Base-by-base conservation (phyloP, 106 monocot genomes). In the Dioscorea alata region DNA sequence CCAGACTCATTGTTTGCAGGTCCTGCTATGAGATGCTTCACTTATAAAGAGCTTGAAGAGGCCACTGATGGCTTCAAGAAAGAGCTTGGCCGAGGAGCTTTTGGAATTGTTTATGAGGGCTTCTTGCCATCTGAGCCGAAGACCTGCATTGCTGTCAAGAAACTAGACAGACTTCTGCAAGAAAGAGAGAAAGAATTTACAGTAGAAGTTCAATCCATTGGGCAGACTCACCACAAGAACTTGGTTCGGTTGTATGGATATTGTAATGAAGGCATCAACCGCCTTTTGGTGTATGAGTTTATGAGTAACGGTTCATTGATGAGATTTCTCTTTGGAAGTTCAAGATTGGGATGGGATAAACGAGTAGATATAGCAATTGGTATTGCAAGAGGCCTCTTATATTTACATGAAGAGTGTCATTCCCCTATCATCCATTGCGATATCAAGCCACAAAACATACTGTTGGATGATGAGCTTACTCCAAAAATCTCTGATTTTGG, bases 71-170 rank as follows among this genome's bases (percentile, higher is more conserved):
- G 74, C 3, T 84, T 84, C 68, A 66, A 2, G 2, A 72, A 84
- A 17, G 84, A 75, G 50, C 13, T 84, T 2, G 75, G 84, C 4
- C 68, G 68, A 9, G 84, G 84, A 10, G 62, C 79, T 2, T 80
- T 72, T 25, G 72, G 75, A 17, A 49, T 57, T 4, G 84, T 79
- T 9, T 84, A 72, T 72, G 69, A 72, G 17, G 84, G 79, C 6
- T 16, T 23, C n/a, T 14, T 82, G 48, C 17, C 54, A 21, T 50
- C 22, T 1, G 64, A 66, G 2, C 12, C 15, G 8, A 5, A 16
- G 20, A 67, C 35, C 4, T 5, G 8, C 15, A 15, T 84, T 9
- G 79, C 84, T 0, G 84, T 79, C 6, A 76, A 84, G 63, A 79
- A 68, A 61, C 51, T 84, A 7, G 68, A 77, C 16, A 74, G 49